Conservation (phyloP, 805 yeast genomes). For the baker's yeast (Saccharomyces cerevisiae) region DNA sequence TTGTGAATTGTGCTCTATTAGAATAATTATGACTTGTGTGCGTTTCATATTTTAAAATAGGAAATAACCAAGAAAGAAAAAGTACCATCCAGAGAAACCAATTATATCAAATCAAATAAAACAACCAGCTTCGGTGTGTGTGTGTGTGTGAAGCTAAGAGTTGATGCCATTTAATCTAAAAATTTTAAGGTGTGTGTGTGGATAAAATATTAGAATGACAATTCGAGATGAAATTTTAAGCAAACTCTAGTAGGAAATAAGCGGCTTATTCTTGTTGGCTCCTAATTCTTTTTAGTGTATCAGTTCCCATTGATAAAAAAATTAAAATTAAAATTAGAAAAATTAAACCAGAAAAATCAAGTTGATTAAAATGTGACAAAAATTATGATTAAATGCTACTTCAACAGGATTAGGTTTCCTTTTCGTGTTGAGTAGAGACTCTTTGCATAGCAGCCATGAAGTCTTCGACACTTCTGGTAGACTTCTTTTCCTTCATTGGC, state of each 20-base stretch:
- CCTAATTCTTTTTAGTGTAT: neutral
- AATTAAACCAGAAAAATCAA: neutral
- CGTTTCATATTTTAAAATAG: neutral
- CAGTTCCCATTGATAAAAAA: neutral
- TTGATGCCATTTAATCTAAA: neutral
- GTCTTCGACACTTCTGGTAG: slow-evolving; percentile 68
- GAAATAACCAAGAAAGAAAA: neutral
- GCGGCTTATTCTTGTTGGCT: neutral
- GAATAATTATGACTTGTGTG: neutral
- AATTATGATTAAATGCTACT: neutral
- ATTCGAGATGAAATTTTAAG: neutral
- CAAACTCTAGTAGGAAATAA: neutral
- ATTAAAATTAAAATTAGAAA: neutral
- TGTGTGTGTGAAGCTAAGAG: neutral
- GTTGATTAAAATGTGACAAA: neutral
- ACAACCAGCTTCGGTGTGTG: neutral
- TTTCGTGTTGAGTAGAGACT: slow-evolving; percentile 85
- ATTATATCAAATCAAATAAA: neutral
- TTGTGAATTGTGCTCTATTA: neutral
- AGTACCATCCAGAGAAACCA: neutral
- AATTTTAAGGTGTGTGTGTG: neutral
- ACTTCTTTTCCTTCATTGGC: slow-evolving; percentile 49
- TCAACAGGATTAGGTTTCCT: slow-evolving; percentile 43
- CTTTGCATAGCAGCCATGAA: slow-evolving; percentile 81
- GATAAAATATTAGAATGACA: neutral